Evolutionary conservation across 192 early-diverging fungal species (phyloP), one percentile per base, ranked within the genome.

Genomic region (Rhizophagus clarus): DNA sequence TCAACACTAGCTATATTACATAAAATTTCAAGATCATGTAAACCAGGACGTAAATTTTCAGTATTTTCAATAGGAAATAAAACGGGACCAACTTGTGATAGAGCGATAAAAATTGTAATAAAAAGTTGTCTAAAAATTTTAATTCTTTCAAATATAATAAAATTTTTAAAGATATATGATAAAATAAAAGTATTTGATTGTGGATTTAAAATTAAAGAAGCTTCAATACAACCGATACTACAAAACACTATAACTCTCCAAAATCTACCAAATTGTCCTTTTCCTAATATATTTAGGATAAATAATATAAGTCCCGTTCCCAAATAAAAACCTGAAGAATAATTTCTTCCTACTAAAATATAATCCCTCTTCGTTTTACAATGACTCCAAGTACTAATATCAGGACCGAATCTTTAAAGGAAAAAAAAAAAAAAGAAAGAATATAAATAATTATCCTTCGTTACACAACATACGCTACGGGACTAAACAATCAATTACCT

Each of bases 21-120:
- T 10, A 88, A 67, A n/a, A 84, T 51, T 60, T 88, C 83, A 12
- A 88, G 61, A 10, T 80, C 62, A 12, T 81, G 31, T 20, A 84
- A 56, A 8, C 75, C 22, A 3, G 81, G 60, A 74, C 67, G 61
- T 75, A 84, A 29, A 77, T 80, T 34, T 76, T 75, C 29, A 76
- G 76, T 20, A 82, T 83, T 79, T 15, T 85, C 81, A 6, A 79
- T 80, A 9, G 84, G 87, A 32, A 84, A 85, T 11, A 85, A 49
- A n/a, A 88, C 81, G 1, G 87, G 87, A 15, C 87, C 87, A 63
- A 88, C 82, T 64, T 88, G 87, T 4, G 82, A 84, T 12, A 88
- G 76, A 28, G 83, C 87, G 17, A 88, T 84, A 71, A 85, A 88
- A 4, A 78, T 83, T n/a, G 84, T 82, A 26, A 85, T 77, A 61